Conservation (phyloP, 2,329 filamentous ascomycete genomes). For the Fusarium guadeloupense region DNA sequence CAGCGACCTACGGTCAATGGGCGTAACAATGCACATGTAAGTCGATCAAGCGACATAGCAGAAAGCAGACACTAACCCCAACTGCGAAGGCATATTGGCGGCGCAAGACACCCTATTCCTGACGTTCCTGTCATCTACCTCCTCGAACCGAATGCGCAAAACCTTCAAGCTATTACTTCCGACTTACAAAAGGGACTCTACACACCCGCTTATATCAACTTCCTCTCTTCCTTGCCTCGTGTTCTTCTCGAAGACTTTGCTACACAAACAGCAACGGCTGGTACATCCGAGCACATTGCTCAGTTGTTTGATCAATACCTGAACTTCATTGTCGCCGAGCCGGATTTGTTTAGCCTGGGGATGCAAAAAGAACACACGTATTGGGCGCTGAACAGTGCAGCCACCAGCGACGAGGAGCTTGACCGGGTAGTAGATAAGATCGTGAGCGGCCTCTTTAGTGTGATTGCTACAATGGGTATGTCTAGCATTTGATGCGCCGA, state of each 20-base stretch:
- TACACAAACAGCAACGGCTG: slow-evolving; percentile 82
- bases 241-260: slow-evolving; percentile 95
- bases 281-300: slow-evolving; percentile 87
- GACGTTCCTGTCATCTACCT: slow-evolving; percentile 97
- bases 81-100: slow-evolving; percentile 75
- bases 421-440: slow-evolving; percentile 89
- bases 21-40: slow-evolving; percentile 96
- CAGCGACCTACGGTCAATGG: slow-evolving; percentile 90
- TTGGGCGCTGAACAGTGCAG: slow-evolving; percentile 93
- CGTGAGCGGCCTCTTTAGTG: slow-evolving; percentile 96
- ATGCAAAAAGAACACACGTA: slow-evolving; percentile 92
- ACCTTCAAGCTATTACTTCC: slow-evolving; percentile 82
- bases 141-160: slow-evolving; percentile 85
- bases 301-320: slow-evolving; percentile 97
- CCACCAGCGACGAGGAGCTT: slow-evolving; percentile 88
- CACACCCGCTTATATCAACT: slow-evolving; percentile 94
- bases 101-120: slow-evolving; percentile 86
- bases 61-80: slow-evolving; percentile 38
- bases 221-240: slow-evolving; percentile 90
- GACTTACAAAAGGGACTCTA: slow-evolving; percentile 91
- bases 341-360: slow-evolving; percentile 92
- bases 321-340: slow-evolving; percentile 96
- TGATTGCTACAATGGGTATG: slow-evolving; percentile 96
- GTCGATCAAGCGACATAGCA: slow-evolving; percentile 24
- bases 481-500: background rate